A percentile compares a stretch with the other conserved stretches of the same genome.
Evolutionary conservation across 257 asterid species (phyloP).

Genomic region (Galeopsis tetrahit): DNA sequence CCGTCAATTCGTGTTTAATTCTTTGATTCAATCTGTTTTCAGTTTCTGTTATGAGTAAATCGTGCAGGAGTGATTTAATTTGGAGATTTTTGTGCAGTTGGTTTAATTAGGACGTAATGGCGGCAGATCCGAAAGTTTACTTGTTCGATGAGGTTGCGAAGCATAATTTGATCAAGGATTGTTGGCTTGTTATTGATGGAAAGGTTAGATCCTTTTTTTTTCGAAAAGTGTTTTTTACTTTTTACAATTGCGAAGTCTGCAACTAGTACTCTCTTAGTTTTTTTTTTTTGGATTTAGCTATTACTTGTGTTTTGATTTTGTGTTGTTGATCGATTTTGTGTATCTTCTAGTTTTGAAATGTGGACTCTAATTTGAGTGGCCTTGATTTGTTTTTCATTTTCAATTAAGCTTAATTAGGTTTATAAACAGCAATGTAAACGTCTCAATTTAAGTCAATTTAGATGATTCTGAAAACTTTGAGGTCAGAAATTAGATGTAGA

Average conservation of each 20-base stretch:
- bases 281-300: not conserved
- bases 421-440: not conserved
- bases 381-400: not conserved
- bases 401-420: slow-evolving; percentile 8
- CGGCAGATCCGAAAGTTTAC: slow-evolving; percentile 59
- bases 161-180: slow-evolving; percentile 81
- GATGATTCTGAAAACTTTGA: slow-evolving; percentile 11
- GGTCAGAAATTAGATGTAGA: not conserved
- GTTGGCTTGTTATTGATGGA: slow-evolving; percentile 85
- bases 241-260: not conserved
- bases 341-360: not conserved
- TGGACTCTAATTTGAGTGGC: not conserved
- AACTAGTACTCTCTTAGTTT: not conserved
- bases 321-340: not conserved
- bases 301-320: too few relatives aligned
- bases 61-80: slow-evolving; percentile 8
- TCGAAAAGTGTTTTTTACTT: not conserved
- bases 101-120: slow-evolving; percentile 44
- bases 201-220: slow-evolving; percentile 55
- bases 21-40: slow-evolving; percentile 1
- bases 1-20: slow-evolving; percentile 1
- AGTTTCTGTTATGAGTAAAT: not conserved
- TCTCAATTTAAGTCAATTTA: not conserved
- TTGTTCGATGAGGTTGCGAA: slow-evolving; percentile 71
- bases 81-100: slow-evolving; percentile 33